Evolutionary conservation across 768 basidiomycete genomes (phyloP).

Genomic region (Pisolithus orientalis): DNA sequence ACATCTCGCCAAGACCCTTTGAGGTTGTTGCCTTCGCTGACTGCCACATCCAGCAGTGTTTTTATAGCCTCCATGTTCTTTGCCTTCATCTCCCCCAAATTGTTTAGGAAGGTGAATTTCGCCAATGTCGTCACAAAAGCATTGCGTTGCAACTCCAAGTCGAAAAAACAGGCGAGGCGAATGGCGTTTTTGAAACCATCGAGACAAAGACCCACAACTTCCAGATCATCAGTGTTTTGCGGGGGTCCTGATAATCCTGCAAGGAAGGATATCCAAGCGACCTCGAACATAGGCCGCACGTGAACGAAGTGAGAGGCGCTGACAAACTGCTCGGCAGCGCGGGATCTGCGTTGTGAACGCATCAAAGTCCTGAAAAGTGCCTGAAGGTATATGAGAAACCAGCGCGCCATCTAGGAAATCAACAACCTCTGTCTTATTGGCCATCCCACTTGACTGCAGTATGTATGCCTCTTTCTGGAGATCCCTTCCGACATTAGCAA

Average conservation of each 20-base stretch:
- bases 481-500: conserved; percentile 90
- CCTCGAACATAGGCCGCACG: conserved; percentile 98
- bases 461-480: conserved; percentile 95
- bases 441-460: conserved; percentile 93
- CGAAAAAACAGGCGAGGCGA: conserved; percentile 93
- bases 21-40: conserved; percentile 93
- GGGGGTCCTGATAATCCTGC: conserved; percentile 92
- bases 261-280: conserved; percentile 97
- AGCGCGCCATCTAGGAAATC: neutral
- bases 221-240: conserved; percentile 92
- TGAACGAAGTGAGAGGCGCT: conserved; percentile 95
- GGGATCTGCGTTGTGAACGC: conserved; percentile 83
- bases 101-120: conserved; percentile 97
- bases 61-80: conserved; percentile 99
- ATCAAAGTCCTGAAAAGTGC: conserved; percentile 91
- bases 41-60: conserved; percentile 86
- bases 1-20: conserved; percentile 97
- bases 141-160: conserved; percentile 95
- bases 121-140: conserved; percentile 94
- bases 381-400: conserved; percentile 32
- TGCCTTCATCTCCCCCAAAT: conserved; percentile 96
- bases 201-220: conserved; percentile 84
- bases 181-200: conserved; percentile 98
- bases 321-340: conserved; percentile 82
- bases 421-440: conserved; percentile 87